A percentile compares a stretch with the other conserved stretches of the same genome.
Conservation (phyloP, 371 early-diverging fungal genomes). For the Polyrhizophydium stewartii region DNA sequence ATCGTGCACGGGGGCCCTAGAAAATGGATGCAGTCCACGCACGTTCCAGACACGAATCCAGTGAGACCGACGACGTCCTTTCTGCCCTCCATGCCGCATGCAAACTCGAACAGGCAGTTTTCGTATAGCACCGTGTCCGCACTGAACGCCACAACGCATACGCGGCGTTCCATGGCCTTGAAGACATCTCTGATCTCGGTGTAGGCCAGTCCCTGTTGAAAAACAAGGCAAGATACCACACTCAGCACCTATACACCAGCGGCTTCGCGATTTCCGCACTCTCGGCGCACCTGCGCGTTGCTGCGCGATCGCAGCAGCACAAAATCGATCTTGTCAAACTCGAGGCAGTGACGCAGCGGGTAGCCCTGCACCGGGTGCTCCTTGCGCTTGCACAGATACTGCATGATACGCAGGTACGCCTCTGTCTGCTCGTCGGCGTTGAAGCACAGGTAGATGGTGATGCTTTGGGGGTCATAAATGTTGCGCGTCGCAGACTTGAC, state of each 20-base stretch:
- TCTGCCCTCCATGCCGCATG: background rate
- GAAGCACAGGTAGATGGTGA: background rate
- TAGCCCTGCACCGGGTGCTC: background rate
- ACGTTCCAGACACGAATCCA: background rate
- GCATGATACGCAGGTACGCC: background rate
- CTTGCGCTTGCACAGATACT: background rate
- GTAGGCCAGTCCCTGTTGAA: background rate
- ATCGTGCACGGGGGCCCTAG: too few species aligned
- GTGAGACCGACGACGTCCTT: background rate
- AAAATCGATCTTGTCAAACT: background rate
- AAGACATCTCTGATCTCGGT: background rate
- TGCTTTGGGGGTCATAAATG: background rate
- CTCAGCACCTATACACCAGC: too few species aligned
- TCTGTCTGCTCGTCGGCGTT: background rate
- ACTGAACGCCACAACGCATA: background rate
- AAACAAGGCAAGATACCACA: too few species aligned
- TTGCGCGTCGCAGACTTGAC: background rate
- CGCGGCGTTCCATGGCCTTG: background rate
- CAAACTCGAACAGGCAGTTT: background rate
- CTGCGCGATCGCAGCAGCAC: background rate
- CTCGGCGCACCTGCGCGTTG: background rate
- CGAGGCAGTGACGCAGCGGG: background rate
- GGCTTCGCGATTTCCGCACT: too few species aligned
- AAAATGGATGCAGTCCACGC: too few species aligned
- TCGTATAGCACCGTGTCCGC: slow-evolving; percentile 1